Evolutionary conservation across 73 alveolate species (phyloP), one percentile per base, ranked within the genome.

Genomic region (Vitrella brassicaformis): DNA sequence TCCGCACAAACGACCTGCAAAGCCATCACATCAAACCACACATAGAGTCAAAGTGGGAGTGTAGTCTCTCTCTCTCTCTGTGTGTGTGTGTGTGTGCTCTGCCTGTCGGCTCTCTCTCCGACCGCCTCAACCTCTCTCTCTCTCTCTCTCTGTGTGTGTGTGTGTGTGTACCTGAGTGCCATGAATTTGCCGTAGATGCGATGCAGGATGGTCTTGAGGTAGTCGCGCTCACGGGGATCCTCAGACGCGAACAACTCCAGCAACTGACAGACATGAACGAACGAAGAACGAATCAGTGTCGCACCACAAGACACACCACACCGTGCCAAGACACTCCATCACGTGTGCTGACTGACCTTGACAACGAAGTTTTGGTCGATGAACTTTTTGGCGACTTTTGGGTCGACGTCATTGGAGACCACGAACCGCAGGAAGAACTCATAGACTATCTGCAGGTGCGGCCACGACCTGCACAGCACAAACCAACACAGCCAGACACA

Each of bases 201-300:
- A 67, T 91, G 95, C 73, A 87, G 71, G 29, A 92, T 92, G 45
- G 89, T 89, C 80, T 89, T 92, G 67, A 92, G 71, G 73, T 87
- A 82, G 79, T 92, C 94, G 80, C 96, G 81, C 75, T 92, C 96
- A 27, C 94, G 83, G 31, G 94, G 91, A 71, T 89, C 91, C 66
- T 89, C 97, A 7, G 91, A 79, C 47, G 86, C 90, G 39, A 91
- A 91, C 45, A 91, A 84, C 68, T 91, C 94, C 67, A 91, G 71
- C 86, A 89, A 73, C 47, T 47, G 10, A n/a, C n/a, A n/a, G n/a
- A n/a, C n/a, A n/a, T n/a, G n/a, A n/a, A n/a, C n/a, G n/a, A n/a
- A n/a, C n/a, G n/a, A n/a, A n/a, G n/a, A n/a, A n/a, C n/a, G n/a
- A n/a, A n/a, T n/a, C n/a, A n/a, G n/a, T n/a, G n/a, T n/a, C n/a